Percentiles rank a stretch among this genome's conserved stretches.
Evolutionary conservation across 768 basidiomycete genomes (phyloP).

Genomic region (Suillus clintonianus): DNA sequence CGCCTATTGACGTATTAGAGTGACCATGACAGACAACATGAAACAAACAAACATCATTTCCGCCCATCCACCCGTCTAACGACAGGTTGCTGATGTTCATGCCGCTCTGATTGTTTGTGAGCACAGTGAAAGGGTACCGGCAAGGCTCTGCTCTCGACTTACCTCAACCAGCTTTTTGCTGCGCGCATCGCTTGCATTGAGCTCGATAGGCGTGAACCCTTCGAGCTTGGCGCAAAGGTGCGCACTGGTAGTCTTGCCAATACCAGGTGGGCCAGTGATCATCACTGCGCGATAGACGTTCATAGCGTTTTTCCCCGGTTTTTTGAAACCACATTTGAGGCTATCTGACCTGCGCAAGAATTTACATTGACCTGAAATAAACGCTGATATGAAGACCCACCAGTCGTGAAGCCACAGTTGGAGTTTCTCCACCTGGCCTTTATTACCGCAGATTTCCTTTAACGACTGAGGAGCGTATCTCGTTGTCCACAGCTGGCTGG

Average conservation of each 20-base stretch:
- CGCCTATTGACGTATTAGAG: slow-evolving; percentile 31
- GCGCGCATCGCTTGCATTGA: slow-evolving; percentile 94
- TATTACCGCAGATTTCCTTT: slow-evolving; percentile 96
- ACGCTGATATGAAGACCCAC: slow-evolving; percentile 43
- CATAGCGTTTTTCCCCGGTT: slow-evolving; percentile 90
- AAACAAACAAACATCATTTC: slow-evolving; percentile 44
- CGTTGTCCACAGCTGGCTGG: slow-evolving; percentile 88
- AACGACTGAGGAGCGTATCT: slow-evolving; percentile 88
- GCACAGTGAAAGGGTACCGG: neutral
- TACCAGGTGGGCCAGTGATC: slow-evolving; percentile 93
- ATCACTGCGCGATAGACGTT: slow-evolving; percentile 85
- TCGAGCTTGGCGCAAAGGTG: slow-evolving; percentile 90
- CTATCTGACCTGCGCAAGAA: slow-evolving; percentile 61
- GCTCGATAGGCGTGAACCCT: slow-evolving; percentile 90
- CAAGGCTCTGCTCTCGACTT: slow-evolving; percentile 11
- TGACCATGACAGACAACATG: neutral
- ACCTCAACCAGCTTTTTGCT: slow-evolving; percentile 98
- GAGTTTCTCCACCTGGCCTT: slow-evolving; percentile 86
- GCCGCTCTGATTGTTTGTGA: slow-evolving; percentile 54
- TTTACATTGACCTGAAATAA: neutral
- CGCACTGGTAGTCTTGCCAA: slow-evolving; percentile 96
- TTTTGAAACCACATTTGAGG: slow-evolving; percentile 81
- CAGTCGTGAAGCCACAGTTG: slow-evolving; percentile 87
- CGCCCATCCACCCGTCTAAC: slow-evolving; percentile 81
- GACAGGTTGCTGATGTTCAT: slow-evolving; percentile 91